Evolutionary conservation across 345 rosid genomes (phyloP).

Genomic region (Bruguiera sexangula): DNA sequence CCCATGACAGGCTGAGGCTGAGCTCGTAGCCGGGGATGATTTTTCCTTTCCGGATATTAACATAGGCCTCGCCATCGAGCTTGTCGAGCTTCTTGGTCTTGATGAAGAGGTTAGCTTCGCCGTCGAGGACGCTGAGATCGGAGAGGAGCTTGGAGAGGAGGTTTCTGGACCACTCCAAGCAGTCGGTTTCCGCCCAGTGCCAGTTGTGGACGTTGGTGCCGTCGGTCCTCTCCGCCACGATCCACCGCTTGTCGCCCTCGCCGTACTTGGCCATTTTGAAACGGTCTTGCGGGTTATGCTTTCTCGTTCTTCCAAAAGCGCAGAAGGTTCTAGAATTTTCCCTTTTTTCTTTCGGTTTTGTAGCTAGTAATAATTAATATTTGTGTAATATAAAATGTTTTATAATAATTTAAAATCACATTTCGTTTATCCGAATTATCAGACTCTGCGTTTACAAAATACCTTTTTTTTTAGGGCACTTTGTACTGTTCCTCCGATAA

Average conservation of each 20-base stretch:
- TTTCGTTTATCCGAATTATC: too few relatives aligned
- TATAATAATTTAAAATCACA: too few relatives aligned
- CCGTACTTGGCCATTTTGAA: slow-evolving; percentile 89
- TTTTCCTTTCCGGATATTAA: slow-evolving; percentile 87
- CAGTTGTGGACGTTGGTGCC: slow-evolving; percentile 97
- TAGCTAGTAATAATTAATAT: too few relatives aligned
- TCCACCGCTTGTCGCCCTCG: slow-evolving; percentile 98
- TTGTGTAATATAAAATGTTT: too few relatives aligned
- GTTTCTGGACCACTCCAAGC: slow-evolving; percentile 77
- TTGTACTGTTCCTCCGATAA: too few relatives aligned
- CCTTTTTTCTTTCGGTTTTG: not conserved
- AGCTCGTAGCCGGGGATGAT: slow-evolving; percentile 94
- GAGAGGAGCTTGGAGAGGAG: slow-evolving; percentile 54
- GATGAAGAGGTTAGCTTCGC: slow-evolving; percentile 60
- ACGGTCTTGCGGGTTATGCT: not conserved
- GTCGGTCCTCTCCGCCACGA: slow-evolving; percentile 90
- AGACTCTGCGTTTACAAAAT: too few relatives aligned
- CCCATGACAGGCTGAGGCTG: slow-evolving; percentile 64
- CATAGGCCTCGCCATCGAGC: slow-evolving; percentile 92
- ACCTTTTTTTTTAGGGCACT: too few relatives aligned
- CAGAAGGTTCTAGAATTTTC: slow-evolving; percentile 10
- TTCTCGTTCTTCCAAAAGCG: not conserved
- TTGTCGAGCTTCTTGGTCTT: slow-evolving; percentile 62
- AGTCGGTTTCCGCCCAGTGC: slow-evolving; percentile 99
- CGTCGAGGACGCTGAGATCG: slow-evolving; percentile 49